These are phyloP conservation scores for Solanum bulbocastanum DNA, from an alignment of 257 asterid species.

Conservation along the genomic window DNA sequence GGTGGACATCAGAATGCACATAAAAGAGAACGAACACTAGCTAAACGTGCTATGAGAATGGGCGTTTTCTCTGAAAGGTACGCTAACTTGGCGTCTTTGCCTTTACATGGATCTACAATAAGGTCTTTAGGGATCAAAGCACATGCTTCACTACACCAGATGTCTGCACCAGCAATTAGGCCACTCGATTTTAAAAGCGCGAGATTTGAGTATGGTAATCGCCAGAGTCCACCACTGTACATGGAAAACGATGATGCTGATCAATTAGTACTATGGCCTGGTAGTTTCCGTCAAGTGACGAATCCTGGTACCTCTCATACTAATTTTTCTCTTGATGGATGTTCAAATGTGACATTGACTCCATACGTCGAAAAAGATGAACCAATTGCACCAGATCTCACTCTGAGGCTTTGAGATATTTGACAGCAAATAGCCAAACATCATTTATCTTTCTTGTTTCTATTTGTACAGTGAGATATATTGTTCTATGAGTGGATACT, in stretches of 20 bases:
- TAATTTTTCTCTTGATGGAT: slow-evolving; percentile 9
- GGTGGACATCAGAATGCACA: slow-evolving; percentile 50
- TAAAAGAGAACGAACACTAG: slow-evolving; percentile 30
- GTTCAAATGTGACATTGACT: slow-evolving; percentile 7
- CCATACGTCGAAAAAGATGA: slow-evolving; percentile 11
- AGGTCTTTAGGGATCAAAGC: slow-evolving; percentile 43
- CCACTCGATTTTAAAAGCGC: slow-evolving; percentile 18
- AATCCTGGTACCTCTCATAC: slow-evolving; percentile 9
- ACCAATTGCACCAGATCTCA: slow-evolving; percentile 33
- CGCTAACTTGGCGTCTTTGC: slow-evolving; percentile 30
- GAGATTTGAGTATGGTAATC: slow-evolving; percentile 21
- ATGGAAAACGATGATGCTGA: slow-evolving; percentile 27
- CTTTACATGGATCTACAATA: slow-evolving; percentile 41
- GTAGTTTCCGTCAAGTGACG: slow-evolving; percentile 36
- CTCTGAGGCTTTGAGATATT: slow-evolving; percentile 39
- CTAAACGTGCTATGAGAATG: slow-evolving; percentile 40
- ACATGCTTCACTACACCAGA: slow-evolving; percentile 41
- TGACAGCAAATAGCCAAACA: slow-evolving; percentile 1
- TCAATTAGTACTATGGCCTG: slow-evolving; percentile 37
- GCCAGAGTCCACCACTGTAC: slow-evolving; percentile 27
- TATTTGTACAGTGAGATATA: slow-evolving; percentile 11
- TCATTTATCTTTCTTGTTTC: not conserved
- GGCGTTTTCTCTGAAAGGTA: slow-evolving; percentile 25
- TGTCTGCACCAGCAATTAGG: slow-evolving; percentile 6
- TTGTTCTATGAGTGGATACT: not conserved